Evolutionary conservation across 2,329 filamentous ascomycete genomes (phyloP).

Genomic region (Zasmidium angulare): DNA sequence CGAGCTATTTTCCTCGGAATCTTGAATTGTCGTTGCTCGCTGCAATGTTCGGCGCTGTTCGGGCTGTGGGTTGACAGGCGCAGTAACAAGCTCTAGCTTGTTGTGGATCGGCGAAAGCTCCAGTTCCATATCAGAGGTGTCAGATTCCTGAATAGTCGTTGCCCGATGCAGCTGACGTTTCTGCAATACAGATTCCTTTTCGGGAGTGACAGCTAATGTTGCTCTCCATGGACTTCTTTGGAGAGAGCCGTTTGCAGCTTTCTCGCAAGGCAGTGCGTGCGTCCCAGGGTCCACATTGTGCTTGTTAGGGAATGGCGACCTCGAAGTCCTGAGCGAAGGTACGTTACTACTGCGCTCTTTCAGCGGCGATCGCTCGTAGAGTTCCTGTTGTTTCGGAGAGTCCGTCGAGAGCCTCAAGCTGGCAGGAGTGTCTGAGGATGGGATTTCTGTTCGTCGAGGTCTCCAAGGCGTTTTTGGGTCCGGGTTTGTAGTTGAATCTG

Average conservation of each 20-base stretch:
- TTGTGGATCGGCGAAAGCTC: neutral
- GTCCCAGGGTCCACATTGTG: neutral
- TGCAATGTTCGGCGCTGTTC: neutral
- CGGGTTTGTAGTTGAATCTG: slow-evolving; percentile 5
- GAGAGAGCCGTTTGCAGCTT: no score
- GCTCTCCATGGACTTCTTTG: neutral
- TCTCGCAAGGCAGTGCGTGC: no score
- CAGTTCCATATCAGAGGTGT: slow-evolving; percentile 11
- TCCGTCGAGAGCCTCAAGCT: slow-evolving; percentile 14
- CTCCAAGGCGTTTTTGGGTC: slow-evolving; percentile 14
- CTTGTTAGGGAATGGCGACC: neutral
- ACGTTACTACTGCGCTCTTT: slow-evolving; percentile 21
- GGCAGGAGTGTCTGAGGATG: slow-evolving; percentile 22
- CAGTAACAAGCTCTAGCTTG: neutral
- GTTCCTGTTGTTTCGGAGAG: neutral
- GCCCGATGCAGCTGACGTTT: slow-evolving; percentile 3
- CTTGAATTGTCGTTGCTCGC: slow-evolving; percentile 9
- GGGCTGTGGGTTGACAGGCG: neutral
- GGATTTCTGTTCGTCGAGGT: slow-evolving; percentile 10
- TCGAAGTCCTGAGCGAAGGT: neutral
- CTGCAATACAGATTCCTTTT: slow-evolving; percentile 1
- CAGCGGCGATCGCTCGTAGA: slow-evolving; percentile 16
- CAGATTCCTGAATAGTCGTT: slow-evolving; percentile 17
- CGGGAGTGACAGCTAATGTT: slow-evolving; percentile 13
- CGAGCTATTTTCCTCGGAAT: slow-evolving; percentile 1